Evolutionary conservation across 352 stramenopile species (phyloP).

Genomic region (Blastocystis sp.): DNA sequence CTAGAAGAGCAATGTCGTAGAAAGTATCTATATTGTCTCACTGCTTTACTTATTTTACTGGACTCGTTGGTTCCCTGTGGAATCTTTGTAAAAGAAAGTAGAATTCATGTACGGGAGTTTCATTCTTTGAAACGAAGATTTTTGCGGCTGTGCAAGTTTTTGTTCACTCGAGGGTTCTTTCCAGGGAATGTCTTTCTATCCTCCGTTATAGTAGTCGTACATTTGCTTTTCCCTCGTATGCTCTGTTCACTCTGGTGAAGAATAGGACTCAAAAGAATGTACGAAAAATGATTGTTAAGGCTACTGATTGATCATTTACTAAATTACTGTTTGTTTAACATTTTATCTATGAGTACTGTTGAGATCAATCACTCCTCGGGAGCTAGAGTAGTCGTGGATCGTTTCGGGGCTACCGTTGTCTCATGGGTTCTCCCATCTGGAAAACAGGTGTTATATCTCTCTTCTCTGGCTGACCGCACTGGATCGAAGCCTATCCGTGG

Average conservation of each 20-base stretch:
- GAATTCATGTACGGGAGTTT: background rate
- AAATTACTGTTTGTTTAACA: background rate
- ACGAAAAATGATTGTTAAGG: background rate
- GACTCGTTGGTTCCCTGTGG: background rate
- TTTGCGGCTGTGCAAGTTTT: background rate
- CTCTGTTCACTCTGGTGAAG: background rate
- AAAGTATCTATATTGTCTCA: background rate
- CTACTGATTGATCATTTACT: background rate
- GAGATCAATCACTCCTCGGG: conserved; percentile 12
- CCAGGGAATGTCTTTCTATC: background rate
- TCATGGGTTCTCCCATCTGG: conserved; percentile 46
- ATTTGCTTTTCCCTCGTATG: background rate
- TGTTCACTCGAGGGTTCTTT: background rate
- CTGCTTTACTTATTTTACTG: background rate
- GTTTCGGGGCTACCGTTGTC: conserved; percentile 35
- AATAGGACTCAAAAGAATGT: background rate
- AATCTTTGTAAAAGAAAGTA: conserved; percentile 10
- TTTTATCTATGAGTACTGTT: background rate
- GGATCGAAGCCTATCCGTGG: background rate
- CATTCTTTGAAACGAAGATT: background rate
- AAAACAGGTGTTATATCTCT: conserved; percentile 51
- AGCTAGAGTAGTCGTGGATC: background rate
- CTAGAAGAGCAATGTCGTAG: background rate
- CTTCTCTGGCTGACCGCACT: background rate
- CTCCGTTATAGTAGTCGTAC: background rate